Evolutionary conservation across 129 eudicot species (phyloP), one percentile per base, ranked within the genome.

Genomic region (Calendula officinalis): DNA sequence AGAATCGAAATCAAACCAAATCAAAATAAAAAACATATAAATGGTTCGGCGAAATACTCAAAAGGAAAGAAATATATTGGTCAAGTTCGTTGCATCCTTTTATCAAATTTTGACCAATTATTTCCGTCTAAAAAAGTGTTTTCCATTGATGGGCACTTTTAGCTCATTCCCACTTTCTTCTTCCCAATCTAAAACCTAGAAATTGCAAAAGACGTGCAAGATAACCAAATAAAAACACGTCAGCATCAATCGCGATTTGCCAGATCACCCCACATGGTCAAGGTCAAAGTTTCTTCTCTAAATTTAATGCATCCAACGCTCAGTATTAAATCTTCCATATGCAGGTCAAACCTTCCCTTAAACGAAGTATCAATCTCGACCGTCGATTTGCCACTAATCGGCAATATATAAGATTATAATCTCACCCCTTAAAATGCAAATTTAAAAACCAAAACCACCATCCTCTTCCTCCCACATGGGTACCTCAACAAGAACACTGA

Each of bases 401-500:
- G 22, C 66, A 27, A 54, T 42, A 30, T 16, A 60, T 27, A n/a
- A n/a, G n/a, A n/a, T n/a, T n/a, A n/a, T n/a, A 45, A 56, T 54
- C 16, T 32, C 56, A 11, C 37, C 27, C 60, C 61, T 43, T 11
- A 44, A 44, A 44, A 14, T n/a, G n/a, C n/a, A 22, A 22, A 0
- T 22, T 44, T 12, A 45, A 45, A 45, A 15, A 6, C 60, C 6
- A 22, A 13, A 36, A 16, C 49, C 32, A 22, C 30, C 33, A 4
- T 14, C 14, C 59, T 33, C 47, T 13, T 39, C 17, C 45, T 53
- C 73, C 17, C 45, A 45, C 73, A 65, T 75, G 67, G 59, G 66
- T 37, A 37, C 52, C 16, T 49, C 76, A 44, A 35, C 75, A 45
- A 54, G 69, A 53, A 17, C 52, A 65, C 56, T 86, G 64, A 81